Evolutionary conservation across 306 rosid genomes (phyloP).

Genomic region (Coriaria nepalensis): DNA sequence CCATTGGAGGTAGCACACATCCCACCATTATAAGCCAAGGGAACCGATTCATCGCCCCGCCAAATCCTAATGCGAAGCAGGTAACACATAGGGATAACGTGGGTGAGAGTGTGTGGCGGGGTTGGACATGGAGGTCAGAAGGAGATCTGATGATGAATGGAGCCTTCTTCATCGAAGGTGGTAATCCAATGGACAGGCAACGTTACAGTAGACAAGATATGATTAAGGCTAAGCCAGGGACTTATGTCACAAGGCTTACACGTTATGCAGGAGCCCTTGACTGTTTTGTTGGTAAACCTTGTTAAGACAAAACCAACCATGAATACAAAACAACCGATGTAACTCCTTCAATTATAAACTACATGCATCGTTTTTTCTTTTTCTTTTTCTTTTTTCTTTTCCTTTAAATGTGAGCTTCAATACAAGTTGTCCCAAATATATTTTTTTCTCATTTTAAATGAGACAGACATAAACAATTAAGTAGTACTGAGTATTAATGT

Average conservation of each 20-base stretch:
- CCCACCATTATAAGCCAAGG: conserved; percentile 81
- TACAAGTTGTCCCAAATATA: too few relatives aligned
- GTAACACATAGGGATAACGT: conserved; percentile 36
- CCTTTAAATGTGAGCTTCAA: too few relatives aligned
- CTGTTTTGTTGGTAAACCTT: conserved; percentile 18
- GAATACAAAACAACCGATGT: not conserved
- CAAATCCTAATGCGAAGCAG: conserved; percentile 28
- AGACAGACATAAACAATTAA: too few relatives aligned
- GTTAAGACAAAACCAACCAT: conserved; percentile 7
- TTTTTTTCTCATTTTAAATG: too few relatives aligned
- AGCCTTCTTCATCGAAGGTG: conserved; percentile 31
- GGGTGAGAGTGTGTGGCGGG: conserved; percentile 18
- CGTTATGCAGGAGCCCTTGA: conserved; percentile 31
- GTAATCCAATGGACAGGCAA: conserved; percentile 9
- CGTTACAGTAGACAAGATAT: conserved; percentile 7
- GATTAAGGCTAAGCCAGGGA: conserved; percentile 39
- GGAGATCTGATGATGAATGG: conserved; percentile 43
- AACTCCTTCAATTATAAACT: too few relatives aligned
- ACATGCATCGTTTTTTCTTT: too few relatives aligned
- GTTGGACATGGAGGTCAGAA: conserved; percentile 53
- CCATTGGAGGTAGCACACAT: conserved; percentile 64
- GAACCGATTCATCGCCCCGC: conserved; percentile 68
- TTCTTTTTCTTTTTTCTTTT: too few relatives aligned
- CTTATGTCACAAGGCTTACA: conserved; percentile 23
- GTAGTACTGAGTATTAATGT: too few relatives aligned